phyloP scores from a whole-genome alignment of 768 basidiomycete species.

The Lactifluus rugatus region DNA sequence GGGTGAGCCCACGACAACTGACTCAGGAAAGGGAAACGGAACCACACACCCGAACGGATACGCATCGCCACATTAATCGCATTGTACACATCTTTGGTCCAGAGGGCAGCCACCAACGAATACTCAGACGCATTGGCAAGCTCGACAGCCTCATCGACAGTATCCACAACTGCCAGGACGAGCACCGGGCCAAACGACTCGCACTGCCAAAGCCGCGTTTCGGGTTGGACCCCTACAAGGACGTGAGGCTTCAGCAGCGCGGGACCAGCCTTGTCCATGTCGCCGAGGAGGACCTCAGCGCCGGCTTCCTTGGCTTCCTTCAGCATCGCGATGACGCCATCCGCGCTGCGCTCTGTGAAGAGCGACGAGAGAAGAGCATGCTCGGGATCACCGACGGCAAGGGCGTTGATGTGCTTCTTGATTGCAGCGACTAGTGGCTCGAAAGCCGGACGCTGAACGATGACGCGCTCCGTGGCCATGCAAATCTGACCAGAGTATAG shows the following conservation, averaged over 20 bases:
- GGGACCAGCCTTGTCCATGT: slow-evolving; percentile 29
- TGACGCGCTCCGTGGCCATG: slow-evolving; percentile 50
- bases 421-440: slow-evolving; percentile 31
- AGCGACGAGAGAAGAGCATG: slow-evolving; percentile 30
- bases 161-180: slow-evolving; percentile 38
- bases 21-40: not conserved
- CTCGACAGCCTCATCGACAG: slow-evolving; percentile 44
- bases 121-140: slow-evolving; percentile 47
- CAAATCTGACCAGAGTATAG: slow-evolving; percentile 45
- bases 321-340: slow-evolving; percentile 35
- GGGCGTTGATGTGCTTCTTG: slow-evolving; percentile 24
- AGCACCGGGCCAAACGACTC: slow-evolving; percentile 57
- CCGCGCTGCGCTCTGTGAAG: slow-evolving; percentile 37
- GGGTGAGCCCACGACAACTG: not conserved
- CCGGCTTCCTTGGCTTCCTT: slow-evolving; percentile 36
- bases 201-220: slow-evolving; percentile 43
- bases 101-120: slow-evolving; percentile 42
- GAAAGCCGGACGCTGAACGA: slow-evolving; percentile 37
- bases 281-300: slow-evolving; percentile 38
- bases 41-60: slow-evolving; percentile 34
- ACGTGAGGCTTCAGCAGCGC: slow-evolving; percentile 44
- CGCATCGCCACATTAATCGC: slow-evolving; percentile 39
- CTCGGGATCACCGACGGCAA: slow-evolving; percentile 33
- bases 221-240: slow-evolving; percentile 37
- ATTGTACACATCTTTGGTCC: slow-evolving; percentile 38